phyloP scores from a whole-genome alignment of 805 yeast species.

The Lachancea sp. region DNA sequence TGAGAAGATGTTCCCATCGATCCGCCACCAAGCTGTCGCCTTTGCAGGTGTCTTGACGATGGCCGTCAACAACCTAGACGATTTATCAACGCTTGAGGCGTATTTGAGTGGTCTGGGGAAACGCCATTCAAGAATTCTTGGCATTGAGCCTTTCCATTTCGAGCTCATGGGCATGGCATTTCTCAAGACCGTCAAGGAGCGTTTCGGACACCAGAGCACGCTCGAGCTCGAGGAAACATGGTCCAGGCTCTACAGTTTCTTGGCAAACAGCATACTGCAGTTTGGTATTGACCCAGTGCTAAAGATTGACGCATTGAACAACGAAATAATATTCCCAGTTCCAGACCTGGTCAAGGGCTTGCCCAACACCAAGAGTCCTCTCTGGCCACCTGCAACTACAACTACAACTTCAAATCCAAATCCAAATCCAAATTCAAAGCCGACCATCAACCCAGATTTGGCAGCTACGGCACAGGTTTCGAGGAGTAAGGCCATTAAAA shows the following conservation, averaged over 20 bases:
- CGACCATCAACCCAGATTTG: background rate
- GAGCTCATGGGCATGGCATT: constrained; percentile 70
- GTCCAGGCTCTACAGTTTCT: constrained; percentile 61
- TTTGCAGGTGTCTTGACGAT: constrained; percentile 72
- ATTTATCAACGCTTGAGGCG: constrained; percentile 49
- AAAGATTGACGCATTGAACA: constrained; percentile 21
- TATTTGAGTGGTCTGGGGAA: constrained; percentile 61
- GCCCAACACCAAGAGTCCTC: constrained; percentile 5
- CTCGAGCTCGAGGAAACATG: constrained; percentile 61
- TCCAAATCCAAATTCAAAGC: background rate
- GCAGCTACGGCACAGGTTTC: background rate
- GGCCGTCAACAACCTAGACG: constrained; percentile 59
- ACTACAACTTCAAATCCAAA: background rate
- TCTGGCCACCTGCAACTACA: background rate
- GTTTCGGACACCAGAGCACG: constrained; percentile 48
- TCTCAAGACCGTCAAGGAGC: constrained; percentile 58
- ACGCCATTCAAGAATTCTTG: constrained; percentile 67
- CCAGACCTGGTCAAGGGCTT: constrained; percentile 13
- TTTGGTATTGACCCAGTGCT: constrained; percentile 38
- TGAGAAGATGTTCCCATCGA: constrained; percentile 63
- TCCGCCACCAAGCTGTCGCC: constrained; percentile 71
- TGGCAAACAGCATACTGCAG: constrained; percentile 61
- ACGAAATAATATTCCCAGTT: constrained; percentile 18
- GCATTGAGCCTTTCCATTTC: constrained; percentile 62
- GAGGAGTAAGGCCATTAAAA: background rate